A percentile compares a stretch with the other conserved stretches of the same genome.
Conservation (phyloP, 2,329 filamentous ascomycete genomes). For the Phaeosphaeriaceae sp. region DNA sequence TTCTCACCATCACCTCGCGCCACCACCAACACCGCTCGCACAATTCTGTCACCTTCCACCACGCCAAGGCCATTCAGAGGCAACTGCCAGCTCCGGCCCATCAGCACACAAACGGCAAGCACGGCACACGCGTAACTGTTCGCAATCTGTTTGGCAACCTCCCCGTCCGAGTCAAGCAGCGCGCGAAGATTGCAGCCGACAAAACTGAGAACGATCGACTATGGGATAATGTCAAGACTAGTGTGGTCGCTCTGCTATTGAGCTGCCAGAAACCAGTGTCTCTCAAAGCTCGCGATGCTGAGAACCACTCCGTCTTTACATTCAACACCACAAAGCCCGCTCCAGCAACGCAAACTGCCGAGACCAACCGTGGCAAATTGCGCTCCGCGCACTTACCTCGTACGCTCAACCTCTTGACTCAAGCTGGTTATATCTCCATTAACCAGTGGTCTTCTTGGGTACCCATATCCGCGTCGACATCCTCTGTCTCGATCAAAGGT, state of each 20-base stretch:
- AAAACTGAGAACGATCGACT: conserved; percentile 64
- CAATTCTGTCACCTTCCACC: conserved; percentile 73
- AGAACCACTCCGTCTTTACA: conserved; percentile 47
- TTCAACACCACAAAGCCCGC: conserved; percentile 25
- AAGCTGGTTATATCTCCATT: conserved; percentile 68
- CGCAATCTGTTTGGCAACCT: conserved; percentile 87
- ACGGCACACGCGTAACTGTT: conserved; percentile 79
- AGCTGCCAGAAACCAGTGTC: conserved; percentile 67
- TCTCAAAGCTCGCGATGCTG: conserved; percentile 65
- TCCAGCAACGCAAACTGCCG: background rate
- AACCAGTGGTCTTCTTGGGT: conserved; percentile 69
- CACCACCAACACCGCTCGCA: conserved; percentile 66
- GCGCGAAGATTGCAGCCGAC: conserved; percentile 62
- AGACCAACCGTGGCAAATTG: conserved; percentile 1
- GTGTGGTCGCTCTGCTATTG: conserved; percentile 71
- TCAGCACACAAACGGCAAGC: conserved; percentile 61
- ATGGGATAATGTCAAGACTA: conserved; percentile 69
- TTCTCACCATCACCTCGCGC: conserved; percentile 78
- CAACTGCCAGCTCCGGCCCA: conserved; percentile 67
- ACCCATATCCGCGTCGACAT: conserved; percentile 69
- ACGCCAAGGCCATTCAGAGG: conserved; percentile 69
- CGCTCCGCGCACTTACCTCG: conserved; percentile 27
- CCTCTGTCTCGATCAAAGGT: conserved; percentile 69
- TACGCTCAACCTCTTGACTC: conserved; percentile 61
- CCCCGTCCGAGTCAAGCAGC: conserved; percentile 87